Percentiles rank a stretch among this genome's conserved stretches.
phyloP scores from a whole-genome alignment of 805 yeast genomes.

The Metschnikowia chrysomelidarum region DNA sequence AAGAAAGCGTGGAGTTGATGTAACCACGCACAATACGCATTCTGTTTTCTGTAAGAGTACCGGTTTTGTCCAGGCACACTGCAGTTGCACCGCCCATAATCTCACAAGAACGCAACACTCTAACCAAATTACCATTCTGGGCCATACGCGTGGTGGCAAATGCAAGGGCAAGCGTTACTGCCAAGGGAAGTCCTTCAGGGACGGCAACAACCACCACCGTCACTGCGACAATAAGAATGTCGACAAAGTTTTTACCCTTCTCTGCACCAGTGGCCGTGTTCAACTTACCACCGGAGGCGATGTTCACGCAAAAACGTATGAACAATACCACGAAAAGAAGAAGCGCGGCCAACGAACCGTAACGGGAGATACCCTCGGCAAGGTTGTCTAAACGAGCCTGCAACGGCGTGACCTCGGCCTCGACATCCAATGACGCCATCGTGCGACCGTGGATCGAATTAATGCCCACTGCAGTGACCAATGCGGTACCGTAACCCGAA shows the following conservation, averaged over 20 bases:
- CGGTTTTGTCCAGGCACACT: slow-evolving; percentile 95
- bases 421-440: slow-evolving; percentile 73
- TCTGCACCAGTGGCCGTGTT: slow-evolving; percentile 53
- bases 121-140: slow-evolving; percentile 91
- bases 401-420: slow-evolving; percentile 83
- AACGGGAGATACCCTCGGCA: slow-evolving; percentile 94
- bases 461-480: slow-evolving; percentile 88
- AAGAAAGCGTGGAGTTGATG: slow-evolving; percentile 12
- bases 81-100: slow-evolving; percentile 99
- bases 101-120: slow-evolving; percentile 91
- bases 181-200: slow-evolving; percentile 98
- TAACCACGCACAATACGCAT: slow-evolving; percentile 87
- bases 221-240: slow-evolving; percentile 85
- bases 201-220: slow-evolving; percentile 96
- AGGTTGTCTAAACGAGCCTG: slow-evolving; percentile 76
- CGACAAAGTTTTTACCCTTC: slow-evolving; percentile 81
- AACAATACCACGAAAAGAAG: slow-evolving; percentile 79
- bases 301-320: slow-evolving; percentile 64
- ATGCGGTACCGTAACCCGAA: slow-evolving; percentile 80
- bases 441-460: slow-evolving; percentile 91
- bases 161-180: slow-evolving; percentile 94
- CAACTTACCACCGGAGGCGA: slow-evolving; percentile 51
- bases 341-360: slow-evolving; percentile 83
- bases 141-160: slow-evolving; percentile 99
- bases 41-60: slow-evolving; percentile 89